These are phyloP conservation scores for Sarcocystis neurona DNA, from an alignment of 169 alveolate species.

Conservation along the genomic window DNA sequence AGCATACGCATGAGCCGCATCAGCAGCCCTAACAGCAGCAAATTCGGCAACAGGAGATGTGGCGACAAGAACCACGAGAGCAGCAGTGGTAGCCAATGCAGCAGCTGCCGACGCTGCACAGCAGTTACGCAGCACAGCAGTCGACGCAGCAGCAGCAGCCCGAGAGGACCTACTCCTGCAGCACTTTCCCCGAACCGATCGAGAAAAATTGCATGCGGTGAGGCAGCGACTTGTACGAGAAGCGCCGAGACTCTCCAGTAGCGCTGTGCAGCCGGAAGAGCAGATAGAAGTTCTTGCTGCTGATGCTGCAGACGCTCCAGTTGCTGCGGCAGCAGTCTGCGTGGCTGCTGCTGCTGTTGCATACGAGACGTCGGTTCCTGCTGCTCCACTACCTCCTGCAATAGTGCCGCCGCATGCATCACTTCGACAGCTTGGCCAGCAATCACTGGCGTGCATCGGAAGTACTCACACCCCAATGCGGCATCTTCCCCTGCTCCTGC, in stretches of 20 bases:
- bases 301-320: slow-evolving; percentile 47
- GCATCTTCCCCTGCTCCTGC: neutral
- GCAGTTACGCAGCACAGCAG: neutral
- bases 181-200: slow-evolving; percentile 62
- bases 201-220: slow-evolving; percentile 48
- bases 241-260: slow-evolving; percentile 48
- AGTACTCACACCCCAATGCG: too few relatives aligned
- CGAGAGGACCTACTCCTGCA: slow-evolving; percentile 47
- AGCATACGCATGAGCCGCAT: too few relatives aligned
- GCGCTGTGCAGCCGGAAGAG: neutral
- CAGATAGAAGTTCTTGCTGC: slow-evolving; percentile 22
- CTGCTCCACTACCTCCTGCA: neutral
- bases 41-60: too few relatives aligned
- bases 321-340: slow-evolving; percentile 51
- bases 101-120: neutral
- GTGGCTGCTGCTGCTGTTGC: too few relatives aligned
- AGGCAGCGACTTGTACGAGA: slow-evolving; percentile 51
- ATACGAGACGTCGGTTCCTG: neutral
- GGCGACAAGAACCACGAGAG: too few relatives aligned
- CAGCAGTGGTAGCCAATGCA: too few relatives aligned
- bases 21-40: too few relatives aligned
- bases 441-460: neutral
- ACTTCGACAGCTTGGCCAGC: slow-evolving; percentile 22
- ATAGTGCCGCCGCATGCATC: neutral
- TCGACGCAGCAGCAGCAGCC: neutral